Conservation (phyloP, 495 filamentous ascomycete genomes). For the Rhypophila decipiens region DNA sequence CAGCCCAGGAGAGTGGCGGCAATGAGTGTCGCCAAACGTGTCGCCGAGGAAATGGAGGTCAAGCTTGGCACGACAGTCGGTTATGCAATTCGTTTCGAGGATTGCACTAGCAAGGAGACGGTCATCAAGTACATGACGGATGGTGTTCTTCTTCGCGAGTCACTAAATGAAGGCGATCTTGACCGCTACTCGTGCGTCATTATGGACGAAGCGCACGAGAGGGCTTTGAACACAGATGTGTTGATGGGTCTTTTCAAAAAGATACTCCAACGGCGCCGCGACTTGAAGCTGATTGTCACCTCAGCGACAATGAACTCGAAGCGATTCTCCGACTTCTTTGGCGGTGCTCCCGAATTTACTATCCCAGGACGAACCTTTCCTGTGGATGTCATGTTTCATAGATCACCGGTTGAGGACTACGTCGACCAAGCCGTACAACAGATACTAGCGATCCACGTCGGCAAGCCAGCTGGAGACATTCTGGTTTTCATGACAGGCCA, state of each 20-base stretch:
- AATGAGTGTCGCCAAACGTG: constrained; percentile 98
- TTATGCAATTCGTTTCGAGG: constrained; percentile 98
- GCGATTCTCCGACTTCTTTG: constrained; percentile 91
- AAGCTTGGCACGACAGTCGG: constrained; percentile 82
- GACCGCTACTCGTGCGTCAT: constrained; percentile 98
- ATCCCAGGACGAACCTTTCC: constrained; percentile 97
- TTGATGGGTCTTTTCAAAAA: constrained; percentile 98
- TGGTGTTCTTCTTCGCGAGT: constrained; percentile 90
- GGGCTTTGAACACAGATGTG: constrained; percentile 94
- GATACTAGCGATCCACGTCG: constrained; percentile 94
- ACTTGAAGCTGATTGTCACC: constrained; percentile 95
- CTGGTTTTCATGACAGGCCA: constrained; percentile 99
- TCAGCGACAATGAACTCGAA: constrained; percentile 99
- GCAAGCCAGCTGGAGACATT: constrained; percentile 86
- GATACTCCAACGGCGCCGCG: constrained; percentile 80
- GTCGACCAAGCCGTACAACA: constrained; percentile 97
- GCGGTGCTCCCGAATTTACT: constrained; percentile 94
- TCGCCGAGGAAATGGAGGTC: constrained; percentile 99
- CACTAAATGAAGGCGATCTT: constrained; percentile 81
- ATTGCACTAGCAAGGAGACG: constrained; percentile 92
- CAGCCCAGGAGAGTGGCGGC: constrained; percentile 93
- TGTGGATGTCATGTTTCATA: constrained; percentile 92
- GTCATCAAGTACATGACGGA: constrained; percentile 99
- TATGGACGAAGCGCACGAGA: constrained; percentile 99
- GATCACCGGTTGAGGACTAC: constrained; percentile 94